Conservation (phyloP, 345 rosid species). For the Citrus australasica region DNA sequence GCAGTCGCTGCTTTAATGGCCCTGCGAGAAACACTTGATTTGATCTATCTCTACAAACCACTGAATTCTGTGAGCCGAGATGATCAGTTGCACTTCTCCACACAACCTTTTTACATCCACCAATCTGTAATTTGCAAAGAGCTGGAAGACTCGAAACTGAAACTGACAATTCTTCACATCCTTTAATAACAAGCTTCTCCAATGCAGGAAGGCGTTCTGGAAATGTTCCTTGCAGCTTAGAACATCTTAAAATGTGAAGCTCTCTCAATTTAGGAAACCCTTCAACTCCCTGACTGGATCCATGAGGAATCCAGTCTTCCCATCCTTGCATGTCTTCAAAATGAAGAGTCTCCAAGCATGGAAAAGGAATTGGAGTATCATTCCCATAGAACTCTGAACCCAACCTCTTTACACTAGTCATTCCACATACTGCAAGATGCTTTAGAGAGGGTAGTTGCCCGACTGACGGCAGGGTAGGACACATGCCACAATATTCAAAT, state of each 20-base stretch:
- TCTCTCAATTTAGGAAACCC: constrained; percentile 26
- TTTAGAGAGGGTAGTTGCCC: constrained; percentile 1
- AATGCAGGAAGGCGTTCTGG: constrained; percentile 18
- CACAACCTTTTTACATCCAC: not conserved
- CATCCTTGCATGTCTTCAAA: constrained; percentile 27
- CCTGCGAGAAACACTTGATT: not conserved
- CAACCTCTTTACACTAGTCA: not conserved
- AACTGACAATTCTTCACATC: not conserved
- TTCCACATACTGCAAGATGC: not conserved
- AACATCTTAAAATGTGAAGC: constrained; percentile 25
- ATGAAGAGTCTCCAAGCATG: not conserved
- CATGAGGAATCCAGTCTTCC: constrained; percentile 26
- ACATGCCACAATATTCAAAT: not conserved
- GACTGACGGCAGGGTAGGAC: not conserved
- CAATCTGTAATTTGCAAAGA: not conserved
- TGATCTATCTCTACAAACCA: not conserved
- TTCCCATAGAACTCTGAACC: constrained; percentile 2
- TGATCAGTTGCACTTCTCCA: not conserved
- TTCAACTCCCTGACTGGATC: not conserved
- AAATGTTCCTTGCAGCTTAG: constrained; percentile 13
- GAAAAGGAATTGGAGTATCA: no score
- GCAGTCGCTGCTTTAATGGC: not conserved
- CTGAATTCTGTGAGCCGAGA: not conserved
- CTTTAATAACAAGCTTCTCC: not conserved
- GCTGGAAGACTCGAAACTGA: not conserved